Evolutionary conservation across 2,329 filamentous ascomycete genomes (phyloP), one percentile per base, ranked within the genome.

Genomic region (Colletotrichum salicis): DNA sequence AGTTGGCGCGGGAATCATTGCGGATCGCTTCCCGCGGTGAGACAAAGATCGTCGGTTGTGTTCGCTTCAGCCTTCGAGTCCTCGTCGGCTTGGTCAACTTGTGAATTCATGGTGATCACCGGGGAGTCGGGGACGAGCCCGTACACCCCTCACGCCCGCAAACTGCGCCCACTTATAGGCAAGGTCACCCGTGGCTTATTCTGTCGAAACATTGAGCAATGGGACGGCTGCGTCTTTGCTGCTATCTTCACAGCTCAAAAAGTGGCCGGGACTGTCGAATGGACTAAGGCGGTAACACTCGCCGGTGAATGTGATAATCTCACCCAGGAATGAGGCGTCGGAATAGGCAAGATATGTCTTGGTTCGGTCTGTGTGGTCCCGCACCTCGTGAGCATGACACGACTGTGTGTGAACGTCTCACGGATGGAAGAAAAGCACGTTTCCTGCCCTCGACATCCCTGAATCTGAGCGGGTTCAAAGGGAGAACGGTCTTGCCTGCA

Each of bases 1-100:
- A 29, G 22, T 13, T 29, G 64, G 59, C 65, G 24, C 57, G 56
- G 51, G 51, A 61, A 12, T 48, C 35, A 8, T 8, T 55, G 55
- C 37, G 64, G 68, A 71, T 68, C 64, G 68, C 45, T 64, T 60
- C 65, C 70, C 65, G 70, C n/a, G 55, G 70, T 52, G 48, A 60
- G 60, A 71, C 65, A 70, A 24, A 64, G 55, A 64, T 41, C 48
- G 64, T 58, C 48, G 37, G 59, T 24, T 51, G 45, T 69, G 55
- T 54, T 59, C 15, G 45, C 29, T 13, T 29, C 33, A 15, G 7
- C 37, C 19, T 15, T 41, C 37, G 15, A 41, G 37, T 41, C 15
- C 13, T 41, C 37, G 37, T 41, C 24, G 15, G 19, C 12, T 59
- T 64, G 27, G 59, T 69, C 27, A 70, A 63, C 65, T 33, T 8